These are phyloP conservation scores for Trametes elegans DNA, from an alignment of 768 basidiomycete species.

Conservation along the genomic window DNA sequence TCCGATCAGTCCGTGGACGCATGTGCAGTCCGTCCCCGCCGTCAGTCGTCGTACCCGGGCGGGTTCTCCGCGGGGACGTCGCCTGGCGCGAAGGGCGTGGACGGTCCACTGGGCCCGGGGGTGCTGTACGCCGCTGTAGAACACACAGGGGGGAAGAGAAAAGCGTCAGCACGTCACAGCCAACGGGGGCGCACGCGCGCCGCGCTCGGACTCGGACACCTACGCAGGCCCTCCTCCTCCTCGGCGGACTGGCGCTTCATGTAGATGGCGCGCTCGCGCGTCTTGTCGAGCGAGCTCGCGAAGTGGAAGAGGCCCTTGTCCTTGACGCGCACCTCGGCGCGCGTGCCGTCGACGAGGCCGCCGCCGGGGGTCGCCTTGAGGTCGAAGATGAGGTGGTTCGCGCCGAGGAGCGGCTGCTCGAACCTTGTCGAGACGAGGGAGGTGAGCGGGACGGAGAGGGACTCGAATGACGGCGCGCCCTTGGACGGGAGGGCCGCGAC, in stretches of 20 bases:
- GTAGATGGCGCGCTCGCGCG: slow-evolving; percentile 70
- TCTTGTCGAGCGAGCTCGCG: slow-evolving; percentile 69
- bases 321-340: slow-evolving; percentile 64
- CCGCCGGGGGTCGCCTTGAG: slow-evolving; percentile 66
- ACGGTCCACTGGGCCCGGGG: slow-evolving; percentile 13
- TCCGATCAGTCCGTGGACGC: too few relatives aligned
- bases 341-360: slow-evolving; percentile 63
- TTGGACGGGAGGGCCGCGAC: slow-evolving; percentile 22
- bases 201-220: slow-evolving; percentile 28
- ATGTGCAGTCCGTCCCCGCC: too few relatives aligned
- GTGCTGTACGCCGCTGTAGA: slow-evolving; percentile 21
- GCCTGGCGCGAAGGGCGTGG: slow-evolving; percentile 11
- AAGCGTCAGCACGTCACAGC: too few relatives aligned
- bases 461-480: slow-evolving; percentile 32
- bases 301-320: slow-evolving; percentile 73
- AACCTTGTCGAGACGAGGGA: slow-evolving; percentile 68
- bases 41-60: slow-evolving; percentile 28
- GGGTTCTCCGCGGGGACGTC: slow-evolving; percentile 27
- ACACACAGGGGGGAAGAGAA: neutral
- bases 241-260: slow-evolving; percentile 63
- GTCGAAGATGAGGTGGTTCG: slow-evolving; percentile 66
- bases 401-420: slow-evolving; percentile 71
- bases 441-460: slow-evolving; percentile 55
- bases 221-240: slow-evolving; percentile 62
- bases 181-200: neutral